Conservation (phyloP, 176 grass and related monocot genomes). For the Oryza brachyantha region DNA sequence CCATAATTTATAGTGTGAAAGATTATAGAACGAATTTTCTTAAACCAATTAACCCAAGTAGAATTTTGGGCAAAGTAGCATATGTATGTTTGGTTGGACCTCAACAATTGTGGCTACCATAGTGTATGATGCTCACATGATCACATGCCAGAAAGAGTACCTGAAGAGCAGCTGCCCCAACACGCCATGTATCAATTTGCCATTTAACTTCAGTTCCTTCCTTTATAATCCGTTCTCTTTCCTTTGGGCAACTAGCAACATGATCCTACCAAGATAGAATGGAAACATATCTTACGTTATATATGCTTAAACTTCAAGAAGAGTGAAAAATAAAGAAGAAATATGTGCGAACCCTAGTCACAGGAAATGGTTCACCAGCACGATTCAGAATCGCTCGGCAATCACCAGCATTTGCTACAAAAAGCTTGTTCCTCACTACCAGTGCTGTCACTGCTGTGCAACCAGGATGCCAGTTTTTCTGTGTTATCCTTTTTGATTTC, state of each 20-base stretch:
- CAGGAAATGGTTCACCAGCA: constrained; percentile 67
- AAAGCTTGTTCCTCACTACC: constrained; percentile 79
- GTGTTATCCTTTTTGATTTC: constrained; percentile 68
- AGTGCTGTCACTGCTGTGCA: constrained; percentile 82
- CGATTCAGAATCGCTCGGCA: constrained; percentile 84
- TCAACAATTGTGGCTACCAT: neutral
- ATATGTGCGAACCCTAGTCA: constrained; percentile 68
- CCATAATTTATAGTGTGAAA: neutral
- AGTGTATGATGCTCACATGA: neutral
- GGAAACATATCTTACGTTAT: constrained; percentile 18
- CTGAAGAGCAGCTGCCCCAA: constrained; percentile 95
- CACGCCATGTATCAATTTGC: constrained; percentile 94
- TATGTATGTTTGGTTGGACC: neutral
- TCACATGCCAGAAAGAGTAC: constrained; percentile 28
- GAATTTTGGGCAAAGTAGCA: neutral
- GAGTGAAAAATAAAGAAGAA: neutral
- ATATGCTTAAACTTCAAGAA: constrained; percentile 15
- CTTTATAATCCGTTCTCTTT: constrained; percentile 74
- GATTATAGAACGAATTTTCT: neutral
- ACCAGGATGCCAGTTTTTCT: constrained; percentile 92
- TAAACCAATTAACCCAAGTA: neutral
- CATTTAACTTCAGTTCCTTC: constrained; percentile 91
- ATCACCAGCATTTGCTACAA: constrained; percentile 97
- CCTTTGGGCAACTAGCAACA: constrained; percentile 73
- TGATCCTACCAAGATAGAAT: constrained; percentile 65